Evolutionary conservation across 2,329 filamentous ascomycete species (phyloP).

Genomic region (Tolypocladium tundrense): DNA sequence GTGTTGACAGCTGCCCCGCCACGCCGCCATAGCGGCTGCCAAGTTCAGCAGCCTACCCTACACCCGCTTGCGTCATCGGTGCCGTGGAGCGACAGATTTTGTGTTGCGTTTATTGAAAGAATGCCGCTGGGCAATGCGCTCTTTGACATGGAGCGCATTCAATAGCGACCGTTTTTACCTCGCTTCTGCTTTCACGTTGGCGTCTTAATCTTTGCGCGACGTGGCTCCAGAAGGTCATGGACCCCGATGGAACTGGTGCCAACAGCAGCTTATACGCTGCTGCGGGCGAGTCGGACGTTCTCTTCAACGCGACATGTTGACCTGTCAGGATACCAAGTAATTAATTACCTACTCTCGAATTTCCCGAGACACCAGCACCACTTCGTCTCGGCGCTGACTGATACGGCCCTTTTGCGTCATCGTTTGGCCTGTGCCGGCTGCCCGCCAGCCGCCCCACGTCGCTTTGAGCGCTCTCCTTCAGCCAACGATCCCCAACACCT

Average conservation of each 20-base stretch:
- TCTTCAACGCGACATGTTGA: neutral
- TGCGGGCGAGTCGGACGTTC: neutral
- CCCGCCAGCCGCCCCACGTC: neutral
- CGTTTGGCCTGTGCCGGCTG: neutral
- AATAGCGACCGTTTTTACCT: no score
- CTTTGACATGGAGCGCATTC: neutral
- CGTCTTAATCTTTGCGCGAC: neutral
- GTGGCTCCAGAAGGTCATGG: neutral
- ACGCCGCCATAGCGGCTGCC: neutral
- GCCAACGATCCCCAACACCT: neutral
- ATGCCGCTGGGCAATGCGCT: neutral
- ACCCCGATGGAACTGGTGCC: neutral
- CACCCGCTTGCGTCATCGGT: neutral
- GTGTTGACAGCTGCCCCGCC: neutral
- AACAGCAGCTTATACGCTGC: neutral
- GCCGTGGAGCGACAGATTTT: neutral
- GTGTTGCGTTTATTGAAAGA: neutral
- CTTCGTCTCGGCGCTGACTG: neutral
- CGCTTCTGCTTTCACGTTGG: neutral
- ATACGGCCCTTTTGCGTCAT: neutral
- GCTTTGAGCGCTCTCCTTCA: neutral
- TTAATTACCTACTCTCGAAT: neutral
- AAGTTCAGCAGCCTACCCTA: neutral
- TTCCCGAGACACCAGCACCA: neutral
- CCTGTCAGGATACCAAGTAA: neutral